A percentile compares a stretch with the other conserved stretches of the same genome.
Evolutionary conservation across 495 filamentous ascomycete genomes (phyloP).

Genomic region (Elaphomyces granulatus): DNA sequence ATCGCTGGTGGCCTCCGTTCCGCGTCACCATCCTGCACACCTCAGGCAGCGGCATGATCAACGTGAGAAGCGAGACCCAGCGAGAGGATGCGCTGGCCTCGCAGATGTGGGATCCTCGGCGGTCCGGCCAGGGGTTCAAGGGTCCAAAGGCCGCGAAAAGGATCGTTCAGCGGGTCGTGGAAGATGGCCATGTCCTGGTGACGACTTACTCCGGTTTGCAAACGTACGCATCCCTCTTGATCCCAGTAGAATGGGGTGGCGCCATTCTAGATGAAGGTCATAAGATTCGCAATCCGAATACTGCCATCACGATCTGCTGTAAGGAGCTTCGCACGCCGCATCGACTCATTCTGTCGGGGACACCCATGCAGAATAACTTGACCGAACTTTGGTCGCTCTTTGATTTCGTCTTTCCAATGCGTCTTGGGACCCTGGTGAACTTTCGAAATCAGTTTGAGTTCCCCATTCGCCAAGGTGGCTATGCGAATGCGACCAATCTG

Average conservation of each 20-base stretch:
- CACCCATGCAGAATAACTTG: slow-evolving; percentile 95
- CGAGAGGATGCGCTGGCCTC: slow-evolving; percentile 51
- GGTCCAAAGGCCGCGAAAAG: slow-evolving; percentile 50
- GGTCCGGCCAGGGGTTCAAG: slow-evolving; percentile 27
- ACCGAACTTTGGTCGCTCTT: slow-evolving; percentile 95
- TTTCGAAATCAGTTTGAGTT: slow-evolving; percentile 83
- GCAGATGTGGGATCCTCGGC: slow-evolving; percentile 19
- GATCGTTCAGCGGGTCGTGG: slow-evolving; percentile 70
- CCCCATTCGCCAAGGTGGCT: slow-evolving; percentile 84
- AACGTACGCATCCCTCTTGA: slow-evolving; percentile 64
- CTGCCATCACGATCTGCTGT: slow-evolving; percentile 79
- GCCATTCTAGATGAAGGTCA: slow-evolving; percentile 94
- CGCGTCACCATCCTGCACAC: slow-evolving; percentile 90
- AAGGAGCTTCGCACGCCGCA: slow-evolving; percentile 82
- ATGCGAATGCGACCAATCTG: slow-evolving; percentile 82
- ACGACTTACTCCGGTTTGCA: slow-evolving; percentile 92
- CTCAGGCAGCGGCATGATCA: slow-evolving; percentile 91
- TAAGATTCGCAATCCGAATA: slow-evolving; percentile 92
- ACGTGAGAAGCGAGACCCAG: slow-evolving; percentile 50
- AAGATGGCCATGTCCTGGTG: slow-evolving; percentile 80
- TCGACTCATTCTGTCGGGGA: slow-evolving; percentile 85
- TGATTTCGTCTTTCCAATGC: slow-evolving; percentile 93
- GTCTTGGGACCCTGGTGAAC: slow-evolving; percentile 69
- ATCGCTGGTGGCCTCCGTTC: slow-evolving; percentile 92
- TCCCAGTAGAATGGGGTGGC: slow-evolving; percentile 77